A percentile compares a stretch with the other conserved stretches of the same genome.
Evolutionary conservation across 2,329 filamentous ascomycete genomes (phyloP).

Genomic region (Colletotrichum coccodes): DNA sequence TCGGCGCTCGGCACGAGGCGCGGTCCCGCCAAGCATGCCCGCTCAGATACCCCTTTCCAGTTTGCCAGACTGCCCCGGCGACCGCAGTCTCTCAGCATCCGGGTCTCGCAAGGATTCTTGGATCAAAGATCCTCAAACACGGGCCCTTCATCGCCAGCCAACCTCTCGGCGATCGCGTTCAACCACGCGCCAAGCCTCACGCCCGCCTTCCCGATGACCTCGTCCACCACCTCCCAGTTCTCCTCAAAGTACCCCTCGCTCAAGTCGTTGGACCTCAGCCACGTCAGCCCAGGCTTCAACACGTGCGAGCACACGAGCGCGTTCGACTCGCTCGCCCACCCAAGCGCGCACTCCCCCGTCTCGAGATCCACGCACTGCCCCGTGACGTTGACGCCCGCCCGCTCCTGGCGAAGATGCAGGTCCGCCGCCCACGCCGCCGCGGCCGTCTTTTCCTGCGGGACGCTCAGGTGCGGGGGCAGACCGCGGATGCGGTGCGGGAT

Average conservation of each 20-base stretch:
- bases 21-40: background rate
- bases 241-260: conserved; percentile 31
- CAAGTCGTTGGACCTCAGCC: conserved; percentile 20
- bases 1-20: background rate
- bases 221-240: conserved; percentile 31
- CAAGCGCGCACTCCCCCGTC: conserved; percentile 1
- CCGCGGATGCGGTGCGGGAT: conserved; percentile 32
- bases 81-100: conserved; percentile 2
- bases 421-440: conserved; percentile 25
- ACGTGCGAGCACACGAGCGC: conserved; percentile 29
- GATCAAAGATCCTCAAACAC: conserved; percentile 22
- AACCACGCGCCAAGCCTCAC: conserved; percentile 30
- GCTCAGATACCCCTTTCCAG: background rate
- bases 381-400: conserved; percentile 3
- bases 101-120: no score
- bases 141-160: background rate
- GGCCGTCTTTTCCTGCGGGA: conserved; percentile 24
- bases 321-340: conserved; percentile 29
- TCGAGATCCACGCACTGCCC: conserved; percentile 27
- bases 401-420: conserved; percentile 10
- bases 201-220: conserved; percentile 25
- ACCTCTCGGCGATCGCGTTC: conserved; percentile 25
- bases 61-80: background rate
- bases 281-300: conserved; percentile 11
- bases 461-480: conserved; percentile 18